Evolutionary conservation across 768 basidiomycete species (phyloP), one percentile per base, ranked within the genome.

Genomic region (Suillus brevipes): DNA sequence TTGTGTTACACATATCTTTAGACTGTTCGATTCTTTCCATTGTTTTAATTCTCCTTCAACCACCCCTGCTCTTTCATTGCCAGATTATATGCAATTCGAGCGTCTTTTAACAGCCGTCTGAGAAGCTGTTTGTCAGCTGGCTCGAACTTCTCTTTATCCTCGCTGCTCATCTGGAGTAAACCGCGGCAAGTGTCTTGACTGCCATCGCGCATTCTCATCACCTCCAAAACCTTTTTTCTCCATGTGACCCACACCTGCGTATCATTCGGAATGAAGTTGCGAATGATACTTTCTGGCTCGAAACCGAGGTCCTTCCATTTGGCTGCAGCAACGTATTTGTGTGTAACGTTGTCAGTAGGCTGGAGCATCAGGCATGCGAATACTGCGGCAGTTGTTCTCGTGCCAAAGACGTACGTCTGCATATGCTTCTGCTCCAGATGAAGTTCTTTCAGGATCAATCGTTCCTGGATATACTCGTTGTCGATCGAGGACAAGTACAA

Each of bases 401-500:
- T 64, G 18, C 62, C 62, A n/a, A 66, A 34, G 23, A 4, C 40
- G 57, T 64, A 66, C 36, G 45, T 64, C 31, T 1, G 50, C 28
- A 52, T 52, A 52, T 52, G 28, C 16, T 18, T 1, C 16, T 57
- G n/a, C 12, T 55, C 9, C 25, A 62, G 16, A 37, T 31, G 10
- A 20, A 25, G 28, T 57, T 13, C 28, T 5, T 52, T 5, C 1
- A 31, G 28, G 50, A 75, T 71, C 10, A 75, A 64, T 4, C 62
- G 60, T 36, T 59, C 49, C 13, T 76, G 74, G 8, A 66, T 37
- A 6, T 28, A 38, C 23, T 72, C 64, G 49, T 61, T 69, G 18
- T 82, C 76, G 70, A 80, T 64, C 0, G 74, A 73, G 6, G 63
- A 68, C 59, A 79, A 68, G 31, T 64, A 75, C 0, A 74, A 52